Evolutionary conservation across 1,139 yeast genomes (phyloP), one percentile per base, ranked within the genome.

Genomic region (Saccharomyces hybrid): DNA sequence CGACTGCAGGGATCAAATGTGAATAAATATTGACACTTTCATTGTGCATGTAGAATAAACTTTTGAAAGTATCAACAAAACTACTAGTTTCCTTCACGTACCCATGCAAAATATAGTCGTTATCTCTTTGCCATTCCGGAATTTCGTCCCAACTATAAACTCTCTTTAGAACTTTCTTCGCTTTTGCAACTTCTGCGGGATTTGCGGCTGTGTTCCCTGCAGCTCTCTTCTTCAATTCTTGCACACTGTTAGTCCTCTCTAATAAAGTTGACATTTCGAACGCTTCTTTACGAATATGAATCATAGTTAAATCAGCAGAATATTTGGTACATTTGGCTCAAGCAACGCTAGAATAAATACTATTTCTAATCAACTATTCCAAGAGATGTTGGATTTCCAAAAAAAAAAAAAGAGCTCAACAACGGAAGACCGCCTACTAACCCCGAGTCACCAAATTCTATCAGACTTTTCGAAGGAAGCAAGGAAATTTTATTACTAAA

Each of bases 121-220:
- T 91, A 66, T 91, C 97, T 62, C 80, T 78, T 66, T 88, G 96
- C 97, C 97, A 90, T 6, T 77, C 81, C 7, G 89, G 91, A 5
- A 90, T 69, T 51, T 82, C 81, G 55, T 79, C 73, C 74, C 75
- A 78, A 5, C 60, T 55, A 52, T 59, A 65, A 8, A 70, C 59
- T 38, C 53, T 59, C 51, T 34, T 34, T 34, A 34, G 42, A 5
- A 34, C 42, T 34, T 34, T 34, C 7, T 34, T 34, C 6, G 42
- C 42, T 34, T 34, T 9, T 34, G 42, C 42, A 4, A 34, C 42
- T 61, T 57, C 20, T 27, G 51, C 32, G 27, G 48, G 48, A 25
- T 44, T 44, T 27, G 30, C 48, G 30, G 30, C 1, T 44, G 48
- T 44, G n/a, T 27, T 44, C 48, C 27, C 27, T 20, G 27, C 27